Conservation (phyloP, 495 filamentous ascomycete species). For the Neurospora cerealis region DNA sequence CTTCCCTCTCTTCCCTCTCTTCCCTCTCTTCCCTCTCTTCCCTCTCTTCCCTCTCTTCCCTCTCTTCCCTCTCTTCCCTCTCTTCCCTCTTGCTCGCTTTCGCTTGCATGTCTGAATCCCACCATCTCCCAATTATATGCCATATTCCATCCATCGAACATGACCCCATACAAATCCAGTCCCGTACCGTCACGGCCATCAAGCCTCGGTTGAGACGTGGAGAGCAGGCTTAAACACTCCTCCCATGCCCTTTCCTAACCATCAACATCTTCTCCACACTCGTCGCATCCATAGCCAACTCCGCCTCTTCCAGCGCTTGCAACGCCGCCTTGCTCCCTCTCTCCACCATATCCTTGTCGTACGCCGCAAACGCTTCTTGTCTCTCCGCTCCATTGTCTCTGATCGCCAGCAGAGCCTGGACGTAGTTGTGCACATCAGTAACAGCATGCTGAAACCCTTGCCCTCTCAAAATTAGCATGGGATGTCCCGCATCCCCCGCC, state of each 20-base stretch:
- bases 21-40: neutral
- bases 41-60: neutral
- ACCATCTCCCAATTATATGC: neutral
- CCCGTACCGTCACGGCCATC: neutral
- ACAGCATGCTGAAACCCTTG: slow-evolving; percentile 44
- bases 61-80: neutral
- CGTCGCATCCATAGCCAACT: slow-evolving; percentile 11
- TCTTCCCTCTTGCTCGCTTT: neutral
- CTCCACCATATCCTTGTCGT: slow-evolving; percentile 40
- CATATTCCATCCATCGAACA: neutral
- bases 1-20: neutral
- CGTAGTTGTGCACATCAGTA: slow-evolving; percentile 32
- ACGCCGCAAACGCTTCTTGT: slow-evolving; percentile 20
- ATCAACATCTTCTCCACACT: slow-evolving; percentile 14
- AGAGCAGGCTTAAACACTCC: neutral
- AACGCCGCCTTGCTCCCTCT: slow-evolving; percentile 39
- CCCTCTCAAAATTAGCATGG: slow-evolving; percentile 47
- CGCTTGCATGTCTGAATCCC: neutral
- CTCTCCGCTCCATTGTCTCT: slow-evolving; percentile 11
- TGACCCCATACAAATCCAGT: neutral
- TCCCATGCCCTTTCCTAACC: slow-evolving; percentile 12
- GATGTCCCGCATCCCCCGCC: slow-evolving; percentile 49
- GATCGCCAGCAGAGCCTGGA: slow-evolving; percentile 27
- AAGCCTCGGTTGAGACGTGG: no score
- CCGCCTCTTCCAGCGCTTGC: slow-evolving; percentile 11